Evolutionary conservation across 1,284 basidiomycete species (phyloP), one percentile per base, ranked within the genome.

Genomic region (Apiotrichum montevideense): DNA sequence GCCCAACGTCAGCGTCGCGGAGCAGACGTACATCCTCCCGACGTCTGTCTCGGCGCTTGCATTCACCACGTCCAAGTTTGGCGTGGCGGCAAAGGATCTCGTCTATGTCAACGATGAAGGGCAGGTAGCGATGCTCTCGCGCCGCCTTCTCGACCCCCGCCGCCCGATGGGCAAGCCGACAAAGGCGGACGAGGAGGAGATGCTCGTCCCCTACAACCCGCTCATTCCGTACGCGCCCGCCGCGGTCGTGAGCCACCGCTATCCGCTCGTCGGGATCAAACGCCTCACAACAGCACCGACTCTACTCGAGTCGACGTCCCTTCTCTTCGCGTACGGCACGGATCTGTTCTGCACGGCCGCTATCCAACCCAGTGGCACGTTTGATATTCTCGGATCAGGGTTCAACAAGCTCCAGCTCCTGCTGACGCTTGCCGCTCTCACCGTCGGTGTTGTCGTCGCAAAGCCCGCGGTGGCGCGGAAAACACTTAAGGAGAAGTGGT

Each of bases 371-470:
- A 91, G 88, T 3, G 86, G 85, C 33, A 91, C 90, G 33, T 98
- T 98, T 69, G 95, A 98, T 70, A 85, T 95, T n/a, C 82, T 96
- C 11, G 89, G 83, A 70, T 85, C 90, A 75, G 83, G 81, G 68
- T 98, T 98, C 77, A 98, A 98, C 79, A 97, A 98, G 80, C 79
- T 80, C 0, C 95, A 98, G 76, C 80, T 98, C 35, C 82, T 96
- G 59, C 72, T 93, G 45, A 98, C 93, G 0, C 83, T 96, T 13
- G 76, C 78, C 0, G 90, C 82, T 0, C 75, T 98, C 54, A 80
- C 80, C 0, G 71, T 83, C 3, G 93, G 87, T 3, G 90, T 97
- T 58, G 69, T 84, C 15, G 72, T 94, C 40, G 86, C 87, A 10
- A 84, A 83, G 58, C 77, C 77, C 1, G 71, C 74, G 0, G 75